Evolutionary conservation across 2,329 filamentous ascomycete species (phyloP).

Genomic region (Cladosporium sp.): DNA sequence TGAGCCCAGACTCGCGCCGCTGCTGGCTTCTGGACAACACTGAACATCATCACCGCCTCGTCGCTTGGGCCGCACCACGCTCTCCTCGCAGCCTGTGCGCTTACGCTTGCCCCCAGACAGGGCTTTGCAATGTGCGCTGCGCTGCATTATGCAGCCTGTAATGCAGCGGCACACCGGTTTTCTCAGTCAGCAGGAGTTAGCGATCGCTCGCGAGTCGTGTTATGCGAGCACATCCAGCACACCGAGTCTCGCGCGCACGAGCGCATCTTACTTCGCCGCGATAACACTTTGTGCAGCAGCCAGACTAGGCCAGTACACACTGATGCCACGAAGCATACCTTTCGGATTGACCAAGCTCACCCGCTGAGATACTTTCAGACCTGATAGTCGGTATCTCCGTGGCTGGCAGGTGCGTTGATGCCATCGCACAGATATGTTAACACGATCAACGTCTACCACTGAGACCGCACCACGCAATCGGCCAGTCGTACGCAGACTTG

Average conservation of each 20-base stretch:
- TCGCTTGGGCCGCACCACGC: constrained; percentile 8
- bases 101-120: neutral
- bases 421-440: neutral
- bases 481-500: neutral
- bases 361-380: neutral
- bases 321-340: neutral
- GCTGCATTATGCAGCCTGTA: constrained; percentile 7
- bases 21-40: neutral
- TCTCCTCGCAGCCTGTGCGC: neutral
- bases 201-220: constrained; percentile 11
- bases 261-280: neutral
- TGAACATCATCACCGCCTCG: constrained; percentile 17
- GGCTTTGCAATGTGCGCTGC: neutral
- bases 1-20: neutral
- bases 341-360: too few relatives aligned
- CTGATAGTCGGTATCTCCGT: neutral
- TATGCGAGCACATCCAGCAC: constrained; percentile 3
- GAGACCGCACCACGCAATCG: too few relatives aligned
- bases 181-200: neutral
- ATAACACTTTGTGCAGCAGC: neutral
- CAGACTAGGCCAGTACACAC: neutral
- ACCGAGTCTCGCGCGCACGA: constrained; percentile 4
- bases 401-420: neutral
- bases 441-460: neutral
- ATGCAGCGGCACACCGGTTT: constrained; percentile 10